A percentile compares a stretch with the other conserved stretches of the same genome.
phyloP scores from a whole-genome alignment of 106 monocot species.

The Dactylorhiza incarnata region DNA sequence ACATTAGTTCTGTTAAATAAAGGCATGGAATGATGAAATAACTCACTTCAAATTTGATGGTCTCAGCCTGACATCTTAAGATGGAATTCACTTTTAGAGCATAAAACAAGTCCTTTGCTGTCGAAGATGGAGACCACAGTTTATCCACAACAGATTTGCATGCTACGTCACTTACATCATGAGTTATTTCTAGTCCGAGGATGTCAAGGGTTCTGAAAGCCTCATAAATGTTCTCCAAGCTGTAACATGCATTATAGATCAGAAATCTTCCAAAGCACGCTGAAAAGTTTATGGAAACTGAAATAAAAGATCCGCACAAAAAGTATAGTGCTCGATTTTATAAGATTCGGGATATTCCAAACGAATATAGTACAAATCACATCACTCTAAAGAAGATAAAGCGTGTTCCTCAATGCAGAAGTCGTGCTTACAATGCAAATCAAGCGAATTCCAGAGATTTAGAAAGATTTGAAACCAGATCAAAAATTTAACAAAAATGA shows the following conservation, averaged over 20 bases:
- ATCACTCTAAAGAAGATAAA: neutral
- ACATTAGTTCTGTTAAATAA: neutral
- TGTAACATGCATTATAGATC: conserved; percentile 21
- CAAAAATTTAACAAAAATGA: neutral
- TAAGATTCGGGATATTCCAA: neutral
- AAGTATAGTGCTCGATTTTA: neutral
- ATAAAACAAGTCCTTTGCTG: conserved; percentile 42
- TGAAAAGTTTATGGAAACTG: neutral
- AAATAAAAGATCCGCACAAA: neutral
- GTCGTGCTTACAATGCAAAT: neutral
- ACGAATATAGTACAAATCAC: neutral
- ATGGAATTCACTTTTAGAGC: conserved; percentile 60
- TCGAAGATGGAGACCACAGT: conserved; percentile 35
- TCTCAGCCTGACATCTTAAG: conserved; percentile 45
- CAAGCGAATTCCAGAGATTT: neutral
- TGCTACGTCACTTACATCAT: conserved; percentile 16
- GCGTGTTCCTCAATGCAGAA: neutral
- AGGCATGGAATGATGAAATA: neutral
- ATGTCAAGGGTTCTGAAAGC: conserved; percentile 71
- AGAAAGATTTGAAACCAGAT: neutral
- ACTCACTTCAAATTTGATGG: conserved; percentile 36
- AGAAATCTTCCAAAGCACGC: neutral
- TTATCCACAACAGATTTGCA: conserved; percentile 47
- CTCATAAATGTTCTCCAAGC: conserved; percentile 80
- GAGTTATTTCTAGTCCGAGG: conserved; percentile 40